Evolutionary conservation across 352 stramenopile genomes (phyloP), one percentile per base, ranked within the genome.

Genomic region (Globisporangium nagaii): DNA sequence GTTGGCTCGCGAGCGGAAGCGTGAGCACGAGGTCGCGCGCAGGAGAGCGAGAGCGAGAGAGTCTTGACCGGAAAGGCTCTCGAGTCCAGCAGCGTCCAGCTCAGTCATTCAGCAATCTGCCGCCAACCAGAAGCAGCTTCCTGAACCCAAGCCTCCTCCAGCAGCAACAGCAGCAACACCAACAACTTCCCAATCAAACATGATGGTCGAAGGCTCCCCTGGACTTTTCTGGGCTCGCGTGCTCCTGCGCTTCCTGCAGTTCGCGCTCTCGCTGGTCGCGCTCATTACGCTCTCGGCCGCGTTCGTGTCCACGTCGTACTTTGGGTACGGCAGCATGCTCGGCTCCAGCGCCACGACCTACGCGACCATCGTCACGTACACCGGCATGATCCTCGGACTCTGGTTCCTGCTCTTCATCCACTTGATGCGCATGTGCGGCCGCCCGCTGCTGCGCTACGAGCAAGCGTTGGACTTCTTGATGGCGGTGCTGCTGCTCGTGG

Each of bases 271-370:
- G 39, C 30, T 88, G 11, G 45, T 90, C 30, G 78, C 80, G 22
- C 56, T 90, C 19, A 71, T 73, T 28, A 83, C 74, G 17, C n/a
- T 90, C 17, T 81, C 78, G 25, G 57, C 70, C 11, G 67, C 64
- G 27, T 90, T 90, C 56, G 76, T 86, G 22, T 63, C 66, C 24
- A 63, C 72, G 7, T 79, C 74, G 31, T 87, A 83, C 63, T 85
- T 84, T 62, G 74, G 76, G 8, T 88, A 84, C 64, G 76, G 72
- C 28, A 86, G 68, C 48, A 90, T 90, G 76, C 53, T 88, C 42
- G 73, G 75, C 30, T 87, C 73, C 52, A 68, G 71, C 58, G 60
- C 73, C 5, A 68, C 73, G 28, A 84, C 69, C 17, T 90, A 75
- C 55, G 67, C 70, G 53, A 75, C 68, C 9, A 47, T 90, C 10